Conservation (phyloP, 805 yeast genomes). For the Yamadazyma phyllophila region DNA sequence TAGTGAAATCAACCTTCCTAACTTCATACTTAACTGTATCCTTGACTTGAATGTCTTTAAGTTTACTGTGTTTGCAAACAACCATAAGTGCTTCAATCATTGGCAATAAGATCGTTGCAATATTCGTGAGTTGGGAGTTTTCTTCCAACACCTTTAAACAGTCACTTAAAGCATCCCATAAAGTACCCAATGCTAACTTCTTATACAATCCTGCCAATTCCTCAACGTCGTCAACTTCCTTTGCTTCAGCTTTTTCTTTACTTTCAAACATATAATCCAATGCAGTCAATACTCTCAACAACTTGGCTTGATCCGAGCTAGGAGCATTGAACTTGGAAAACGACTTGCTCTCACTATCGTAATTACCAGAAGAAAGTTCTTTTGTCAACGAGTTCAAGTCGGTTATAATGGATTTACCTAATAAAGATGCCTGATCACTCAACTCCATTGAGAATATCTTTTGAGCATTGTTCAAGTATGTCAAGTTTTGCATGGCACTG, state of each 20-base stretch:
- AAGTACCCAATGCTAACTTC: conserved; percentile 63
- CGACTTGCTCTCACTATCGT: conserved; percentile 50
- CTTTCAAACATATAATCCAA: conserved; percentile 74
- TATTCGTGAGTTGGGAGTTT: conserved; percentile 43
- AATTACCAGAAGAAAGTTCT: conserved; percentile 38
- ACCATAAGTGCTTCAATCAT: conserved; percentile 91
- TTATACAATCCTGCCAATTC: conserved; percentile 62
- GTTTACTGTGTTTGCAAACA: conserved; percentile 84
- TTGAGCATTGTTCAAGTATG: conserved; percentile 59
- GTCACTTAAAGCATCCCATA: conserved; percentile 85
- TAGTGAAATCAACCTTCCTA: conserved; percentile 61
- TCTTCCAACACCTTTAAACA: conserved; percentile 64
- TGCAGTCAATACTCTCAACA: conserved; percentile 84
- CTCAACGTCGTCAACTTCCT: conserved; percentile 32
- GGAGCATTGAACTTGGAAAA: conserved; percentile 71
- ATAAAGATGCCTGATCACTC: conserved; percentile 57
- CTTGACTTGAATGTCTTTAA: conserved; percentile 52
- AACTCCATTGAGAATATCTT: conserved; percentile 65
- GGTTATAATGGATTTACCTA: conserved; percentile 52
- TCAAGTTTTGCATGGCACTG: conserved; percentile 74
- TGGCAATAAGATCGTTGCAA: conserved; percentile 81
- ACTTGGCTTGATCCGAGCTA: conserved; percentile 82
- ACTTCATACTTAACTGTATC: conserved; percentile 62
- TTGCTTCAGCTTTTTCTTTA: conserved; percentile 20
- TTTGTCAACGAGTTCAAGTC: conserved; percentile 53